Percentiles rank a stretch among this genome's conserved stretches.
These are phyloP conservation scores for Casuarina glauca DNA, from an alignment of 306 rosid genomes.

Conservation along the genomic window DNA sequence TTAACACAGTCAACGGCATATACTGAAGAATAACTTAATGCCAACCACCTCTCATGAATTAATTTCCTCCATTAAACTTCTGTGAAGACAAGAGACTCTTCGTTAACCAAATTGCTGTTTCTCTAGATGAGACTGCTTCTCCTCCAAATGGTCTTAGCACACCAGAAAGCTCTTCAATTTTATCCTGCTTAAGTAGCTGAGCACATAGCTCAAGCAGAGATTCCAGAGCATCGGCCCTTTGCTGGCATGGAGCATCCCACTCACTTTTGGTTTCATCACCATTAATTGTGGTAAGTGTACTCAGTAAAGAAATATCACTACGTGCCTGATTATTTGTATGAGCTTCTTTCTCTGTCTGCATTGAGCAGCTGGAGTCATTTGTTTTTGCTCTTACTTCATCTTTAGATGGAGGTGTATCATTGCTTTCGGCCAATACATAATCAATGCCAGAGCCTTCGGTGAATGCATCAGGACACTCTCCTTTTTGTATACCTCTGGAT, in stretches of 20 bases:
- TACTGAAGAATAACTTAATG: conserved; percentile 31
- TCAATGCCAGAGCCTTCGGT: conserved; percentile 29
- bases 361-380: conserved; percentile 23
- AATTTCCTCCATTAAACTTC: conserved; percentile 60
- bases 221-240: conserved; percentile 87
- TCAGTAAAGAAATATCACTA: conserved; percentile 36
- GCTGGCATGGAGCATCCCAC: conserved; percentile 46
- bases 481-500: conserved; percentile 31
- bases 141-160: conserved; percentile 84
- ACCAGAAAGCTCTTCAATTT: conserved; percentile 84
- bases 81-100: conserved; percentile 78
- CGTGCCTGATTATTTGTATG: conserved; percentile 26
- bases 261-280: conserved; percentile 46
- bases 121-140: conserved; percentile 85
- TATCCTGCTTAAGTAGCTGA: conserved; percentile 80
- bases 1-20: conserved; percentile 28
- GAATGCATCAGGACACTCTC: conserved; percentile 31
- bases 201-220: conserved; percentile 90
- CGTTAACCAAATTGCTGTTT: conserved; percentile 90
- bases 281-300: conserved; percentile 28
- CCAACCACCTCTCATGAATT: conserved; percentile 24
- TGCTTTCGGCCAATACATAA: conserved; percentile 29
- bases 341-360: conserved; percentile 29
- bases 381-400: conserved; percentile 33
- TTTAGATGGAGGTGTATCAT: conserved; percentile 25